Conservation (phyloP, 371 early-diverging fungal species). For the Rhizopus sp. region DNA sequence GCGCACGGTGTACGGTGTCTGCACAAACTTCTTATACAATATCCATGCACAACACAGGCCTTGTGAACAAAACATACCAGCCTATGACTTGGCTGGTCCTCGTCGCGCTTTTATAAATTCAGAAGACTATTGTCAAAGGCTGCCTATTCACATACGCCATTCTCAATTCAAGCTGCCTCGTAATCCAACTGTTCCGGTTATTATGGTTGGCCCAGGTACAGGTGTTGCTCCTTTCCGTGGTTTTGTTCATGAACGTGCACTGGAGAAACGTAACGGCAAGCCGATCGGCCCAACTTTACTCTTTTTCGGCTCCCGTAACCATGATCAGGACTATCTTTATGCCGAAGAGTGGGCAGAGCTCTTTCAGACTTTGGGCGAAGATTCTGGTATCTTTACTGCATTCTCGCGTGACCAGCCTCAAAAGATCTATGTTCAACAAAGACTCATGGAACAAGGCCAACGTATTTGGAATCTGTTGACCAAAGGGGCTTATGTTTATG, state of each 20-base stretch:
- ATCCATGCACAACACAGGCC: slow-evolving; percentile 41
- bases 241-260: slow-evolving; percentile 87
- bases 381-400: slow-evolving; percentile 76
- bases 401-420: slow-evolving; percentile 82
- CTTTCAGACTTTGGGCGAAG: slow-evolving; percentile 59
- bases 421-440: slow-evolving; percentile 92
- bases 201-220: slow-evolving; percentile 98
- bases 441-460: slow-evolving; percentile 62
- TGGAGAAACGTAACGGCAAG: slow-evolving; percentile 55
- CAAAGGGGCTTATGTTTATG: slow-evolving; percentile 77
- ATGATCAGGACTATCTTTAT: slow-evolving; percentile 87
- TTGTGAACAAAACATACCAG: slow-evolving; percentile 48
- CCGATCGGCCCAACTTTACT: slow-evolving; percentile 81
- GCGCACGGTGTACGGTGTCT: slow-evolving; percentile 70
- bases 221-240: slow-evolving; percentile 98
- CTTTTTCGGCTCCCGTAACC: slow-evolving; percentile 91
- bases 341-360: slow-evolving; percentile 74
- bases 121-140: slow-evolving; percentile 13
- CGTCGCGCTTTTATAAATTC: slow-evolving; percentile 23
- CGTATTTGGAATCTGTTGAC: slow-evolving; percentile 72
- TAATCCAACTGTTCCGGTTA: slow-evolving; percentile 76
- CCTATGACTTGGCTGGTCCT: slow-evolving; percentile 55
- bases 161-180: slow-evolving; percentile 88
- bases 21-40: slow-evolving; percentile 69
- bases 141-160: slow-evolving; percentile 87